These are phyloP conservation scores for Boletus edulis DNA, from an alignment of 768 basidiomycete genomes.

Conservation along the genomic window DNA sequence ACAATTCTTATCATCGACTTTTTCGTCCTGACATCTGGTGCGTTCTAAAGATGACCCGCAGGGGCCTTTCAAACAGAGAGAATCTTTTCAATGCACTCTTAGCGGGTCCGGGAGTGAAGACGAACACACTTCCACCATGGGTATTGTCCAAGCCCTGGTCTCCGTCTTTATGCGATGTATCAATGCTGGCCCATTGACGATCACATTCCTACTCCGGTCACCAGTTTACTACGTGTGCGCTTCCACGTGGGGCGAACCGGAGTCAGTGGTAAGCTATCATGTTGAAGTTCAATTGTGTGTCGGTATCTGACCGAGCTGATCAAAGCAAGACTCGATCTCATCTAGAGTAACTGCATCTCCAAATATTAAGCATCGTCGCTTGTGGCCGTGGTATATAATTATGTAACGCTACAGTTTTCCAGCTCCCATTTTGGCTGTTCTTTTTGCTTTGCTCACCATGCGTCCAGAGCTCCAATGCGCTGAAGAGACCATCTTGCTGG, in stretches of 20 bases:
- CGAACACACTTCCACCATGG: conserved; percentile 75
- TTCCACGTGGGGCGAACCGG: conserved; percentile 94
- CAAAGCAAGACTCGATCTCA: conserved; percentile 87
- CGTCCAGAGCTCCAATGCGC: too few species aligned
- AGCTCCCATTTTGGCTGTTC: too few species aligned
- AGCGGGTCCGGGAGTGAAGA: conserved; percentile 57
- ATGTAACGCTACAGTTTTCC: too few species aligned
- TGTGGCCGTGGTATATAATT: too few species aligned
- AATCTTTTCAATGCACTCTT: not conserved
- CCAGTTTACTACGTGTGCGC: conserved; percentile 92
- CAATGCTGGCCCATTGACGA: conserved; percentile 76
- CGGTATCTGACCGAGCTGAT: conserved; percentile 34
- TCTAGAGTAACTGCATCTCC: conserved; percentile 92
- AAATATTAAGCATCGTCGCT: conserved; percentile 88
- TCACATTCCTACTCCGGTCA: conserved; percentile 81
- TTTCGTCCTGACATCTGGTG: not conserved
- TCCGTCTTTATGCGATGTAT: conserved; percentile 91
- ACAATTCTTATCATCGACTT: not conserved
- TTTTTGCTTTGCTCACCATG: too few species aligned
- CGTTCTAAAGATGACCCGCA: conserved; percentile 9
- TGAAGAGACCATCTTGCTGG: too few species aligned
- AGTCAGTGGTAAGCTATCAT: conserved; percentile 77
- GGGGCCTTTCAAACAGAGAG: conserved; percentile 49
- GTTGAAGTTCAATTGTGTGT: not conserved
- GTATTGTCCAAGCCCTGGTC: conserved; percentile 92